Percentiles rank a stretch among this genome's conserved stretches.
phyloP scores from a whole-genome alignment of 148 eudicot genomes.

The Tetragonia tetragonoides region DNA sequence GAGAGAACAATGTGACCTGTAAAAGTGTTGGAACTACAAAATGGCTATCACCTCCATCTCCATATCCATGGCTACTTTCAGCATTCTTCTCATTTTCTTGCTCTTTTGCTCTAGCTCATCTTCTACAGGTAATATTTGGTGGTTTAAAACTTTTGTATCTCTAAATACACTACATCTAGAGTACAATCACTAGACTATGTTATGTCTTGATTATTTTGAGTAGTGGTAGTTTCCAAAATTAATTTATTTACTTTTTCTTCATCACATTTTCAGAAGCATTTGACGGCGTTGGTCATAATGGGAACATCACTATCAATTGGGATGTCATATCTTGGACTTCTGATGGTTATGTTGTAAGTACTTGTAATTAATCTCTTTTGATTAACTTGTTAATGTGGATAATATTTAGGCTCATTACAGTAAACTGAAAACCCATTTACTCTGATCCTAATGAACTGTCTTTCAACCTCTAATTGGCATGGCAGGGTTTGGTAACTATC shows the following conservation, averaged over 20 bases:
- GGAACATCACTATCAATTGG: conserved; percentile 91
- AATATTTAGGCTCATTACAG: too few relatives aligned
- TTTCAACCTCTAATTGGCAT: not conserved
- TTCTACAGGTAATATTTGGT: conserved; percentile 28
- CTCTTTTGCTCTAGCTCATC: conserved; percentile 46
- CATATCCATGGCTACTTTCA: conserved; percentile 2
- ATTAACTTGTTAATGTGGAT: too few relatives aligned
- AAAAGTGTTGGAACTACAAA: not conserved
- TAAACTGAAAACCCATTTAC: too few relatives aligned
- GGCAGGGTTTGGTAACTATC: conserved; percentile 38
- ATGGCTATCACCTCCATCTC: too few relatives aligned
- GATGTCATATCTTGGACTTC: conserved; percentile 75
- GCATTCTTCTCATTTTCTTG: conserved; percentile 7
- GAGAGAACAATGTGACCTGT: too few relatives aligned
- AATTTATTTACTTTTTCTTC: not conserved
- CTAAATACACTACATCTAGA: too few relatives aligned
- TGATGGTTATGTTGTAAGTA: conserved; percentile 86
- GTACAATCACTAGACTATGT: too few relatives aligned
- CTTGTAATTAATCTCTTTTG: not conserved
- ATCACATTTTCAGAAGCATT: conserved; percentile 67
- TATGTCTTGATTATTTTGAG: too few relatives aligned
- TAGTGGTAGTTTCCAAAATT: too few relatives aligned
- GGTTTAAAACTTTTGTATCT: too few relatives aligned
- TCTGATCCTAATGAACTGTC: not conserved
- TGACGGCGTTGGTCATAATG: conserved; percentile 74